Evolutionary conservation across 495 filamentous ascomycete species (phyloP), one percentile per base, ranked within the genome.

Genomic region (Pyronema omphalodes): DNA sequence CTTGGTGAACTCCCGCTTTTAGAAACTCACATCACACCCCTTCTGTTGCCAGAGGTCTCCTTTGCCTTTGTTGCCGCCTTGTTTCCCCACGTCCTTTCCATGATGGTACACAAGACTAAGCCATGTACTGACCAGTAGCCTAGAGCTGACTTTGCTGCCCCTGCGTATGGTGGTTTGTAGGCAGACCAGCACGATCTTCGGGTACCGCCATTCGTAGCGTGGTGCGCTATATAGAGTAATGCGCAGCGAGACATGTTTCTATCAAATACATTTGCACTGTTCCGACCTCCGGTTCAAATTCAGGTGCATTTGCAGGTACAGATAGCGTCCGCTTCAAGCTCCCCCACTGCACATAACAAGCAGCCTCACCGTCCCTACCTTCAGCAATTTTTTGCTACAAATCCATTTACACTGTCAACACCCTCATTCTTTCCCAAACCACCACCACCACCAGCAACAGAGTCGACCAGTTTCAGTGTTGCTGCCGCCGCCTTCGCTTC

Each of bases 201-300:
- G 23, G 23, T 29, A 29, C 23, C 23, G 23, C 23, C 23, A 29
- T 29, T 29, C 39, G 15, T 41, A 41, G 39, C 39, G 39, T 41
- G 11, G 23, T 41, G 39, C 11, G 39, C 39, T 12, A 41, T 41
- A 41, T 41, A 41, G 39, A 41, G 11, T 41, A 29, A 41, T 41
- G 39, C 39, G 15, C 39, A 41, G 15, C 39, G 39, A 41, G 39
- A 41, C 39, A 47, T 47, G 44, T 47, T 47, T 19, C 47, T 50
- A 12, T 50, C 47, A 12, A 50, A 50, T 34, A 50, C 47, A 36
- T 34, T 50, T 50, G 47, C 47, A 11, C 29, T 50, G 47, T 50
- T 50, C 47, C 47, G 47, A 34, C 47, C 47, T 12, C 47, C 47
- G 29, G 23, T 36, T 35, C 47, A 43, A 17, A 12, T 12, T 12